phyloP scores from a whole-genome alignment of 2,329 filamentous ascomycete genomes.

The Penicillium sp. region DNA sequence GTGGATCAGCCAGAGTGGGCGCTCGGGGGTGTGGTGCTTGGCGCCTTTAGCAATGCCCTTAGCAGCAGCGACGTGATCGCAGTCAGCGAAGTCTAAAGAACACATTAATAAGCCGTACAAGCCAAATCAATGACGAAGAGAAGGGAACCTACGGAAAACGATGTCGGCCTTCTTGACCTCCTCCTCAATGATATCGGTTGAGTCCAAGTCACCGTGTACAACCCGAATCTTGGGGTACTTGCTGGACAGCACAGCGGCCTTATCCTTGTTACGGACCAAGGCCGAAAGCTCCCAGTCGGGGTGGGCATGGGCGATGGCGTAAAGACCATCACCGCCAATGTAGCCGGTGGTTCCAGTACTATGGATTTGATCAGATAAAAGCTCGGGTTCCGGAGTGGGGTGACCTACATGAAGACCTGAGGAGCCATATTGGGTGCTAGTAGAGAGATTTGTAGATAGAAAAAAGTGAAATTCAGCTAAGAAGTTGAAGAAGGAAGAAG shows the following conservation, averaged over 20 bases:
- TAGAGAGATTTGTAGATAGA: background rate
- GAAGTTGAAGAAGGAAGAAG: background rate
- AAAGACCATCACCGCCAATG: constrained; percentile 55
- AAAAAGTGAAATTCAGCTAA: background rate
- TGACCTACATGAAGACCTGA: constrained; percentile 37
- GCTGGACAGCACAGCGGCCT: constrained; percentile 40
- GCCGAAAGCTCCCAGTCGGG: constrained; percentile 49
- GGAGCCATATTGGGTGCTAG: constrained; percentile 24
- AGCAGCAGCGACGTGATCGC: constrained; percentile 45
- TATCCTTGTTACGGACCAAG: constrained; percentile 46
- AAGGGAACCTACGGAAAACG: constrained; percentile 41
- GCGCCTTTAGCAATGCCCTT: constrained; percentile 44
- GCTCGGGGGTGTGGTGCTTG: constrained; percentile 33
- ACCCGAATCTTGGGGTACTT: constrained; percentile 44
- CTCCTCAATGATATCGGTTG: constrained; percentile 39
- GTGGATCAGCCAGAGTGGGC: constrained; percentile 45
- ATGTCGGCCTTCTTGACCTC: constrained; percentile 50
- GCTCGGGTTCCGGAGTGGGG: constrained; percentile 6
- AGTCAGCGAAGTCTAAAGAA: constrained; percentile 40
- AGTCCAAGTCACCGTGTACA: constrained; percentile 47
- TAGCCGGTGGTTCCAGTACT: constrained; percentile 56
- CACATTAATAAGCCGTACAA: background rate
- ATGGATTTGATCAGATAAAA: constrained; percentile 15
- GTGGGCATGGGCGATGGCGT: constrained; percentile 45
- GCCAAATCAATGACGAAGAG: background rate